Evolutionary conservation across 2,329 filamentous ascomycete species (phyloP), one percentile per base, ranked within the genome.

Genomic region (Tolypocladium sp.): DNA sequence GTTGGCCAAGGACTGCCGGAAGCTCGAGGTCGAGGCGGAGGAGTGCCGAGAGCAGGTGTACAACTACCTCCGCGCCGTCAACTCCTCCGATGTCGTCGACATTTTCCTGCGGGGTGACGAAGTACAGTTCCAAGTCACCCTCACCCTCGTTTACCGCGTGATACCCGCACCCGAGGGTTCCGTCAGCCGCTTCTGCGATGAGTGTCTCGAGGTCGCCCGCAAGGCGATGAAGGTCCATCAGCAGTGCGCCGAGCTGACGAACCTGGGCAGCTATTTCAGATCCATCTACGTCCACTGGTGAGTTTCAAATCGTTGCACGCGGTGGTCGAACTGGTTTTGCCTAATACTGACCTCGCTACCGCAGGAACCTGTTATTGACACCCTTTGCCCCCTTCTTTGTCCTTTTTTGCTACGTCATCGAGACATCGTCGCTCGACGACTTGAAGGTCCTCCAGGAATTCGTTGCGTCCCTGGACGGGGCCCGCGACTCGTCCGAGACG

Each of bases 381-480:
- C 83, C 82, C 0, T 85, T 86, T 64, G 79, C 82, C 1, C 82
- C 83, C 1, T 83, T 84, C 64, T 83, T 84, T 58, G 79, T 84
- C 33, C 72, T 85, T 33, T 85, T 86, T 68, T 83, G 80, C 65
- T 78, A 82, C 61, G 73, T 83, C 57, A 78, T 84, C 54, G 82
- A 86, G 65, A 80, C 81, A 0, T 79, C 73, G 3, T 75, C 80
- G 7, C 70, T 77, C 33, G 70, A 73, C 25, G 85, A 89, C 63
- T 75, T 89, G 5, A 65, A 72, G 37, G 76, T 80, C 1, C 74
- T 89, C 1, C 76, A 78, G 41, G 76, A 80, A 2, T 88, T 88
- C 63, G 79, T 82, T 55, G 68, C 72, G 25, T 85, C 82, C 2
- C 77, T 88, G 3, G 76, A 80, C 60, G 76, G 77, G 0, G 76